phyloP scores from a whole-genome alignment of 1,284 basidiomycete genomes.

The Somion occarium region DNA sequence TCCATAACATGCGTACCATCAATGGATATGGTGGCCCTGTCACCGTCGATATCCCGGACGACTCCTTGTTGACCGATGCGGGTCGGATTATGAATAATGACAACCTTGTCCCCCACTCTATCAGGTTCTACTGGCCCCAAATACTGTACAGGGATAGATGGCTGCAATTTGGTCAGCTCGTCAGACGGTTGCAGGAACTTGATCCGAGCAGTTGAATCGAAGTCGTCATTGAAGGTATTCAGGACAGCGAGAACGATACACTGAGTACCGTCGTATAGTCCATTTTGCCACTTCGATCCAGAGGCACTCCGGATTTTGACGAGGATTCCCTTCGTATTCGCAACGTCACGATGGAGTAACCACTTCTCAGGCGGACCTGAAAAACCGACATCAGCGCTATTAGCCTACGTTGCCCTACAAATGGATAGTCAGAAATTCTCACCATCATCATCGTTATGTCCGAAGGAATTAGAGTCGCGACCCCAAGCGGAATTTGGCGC shows the following conservation, averaged over 20 bases:
- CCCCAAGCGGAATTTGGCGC: conserved; percentile 38
- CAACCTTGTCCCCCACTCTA: conserved; percentile 17
- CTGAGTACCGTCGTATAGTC: conserved; percentile 46
- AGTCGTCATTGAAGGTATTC: conserved; percentile 27
- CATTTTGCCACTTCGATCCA: conserved; percentile 41
- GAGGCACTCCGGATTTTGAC: conserved; percentile 44
- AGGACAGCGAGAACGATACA: conserved; percentile 39
- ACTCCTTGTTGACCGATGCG: conserved; percentile 21
- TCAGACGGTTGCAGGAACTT: conserved; percentile 21
- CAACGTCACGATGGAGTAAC: conserved; percentile 41
- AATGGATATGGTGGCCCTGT: conserved; percentile 1
- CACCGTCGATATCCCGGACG: conserved; percentile 9
- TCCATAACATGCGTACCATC: conserved; percentile 3
- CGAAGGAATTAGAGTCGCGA: conserved; percentile 4
- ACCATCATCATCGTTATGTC: conserved; percentile 1
- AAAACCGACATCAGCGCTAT: neutral
- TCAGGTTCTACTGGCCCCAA: conserved; percentile 26
- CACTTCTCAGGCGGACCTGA: conserved; percentile 31
- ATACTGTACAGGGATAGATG: conserved; percentile 26
- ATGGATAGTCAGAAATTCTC: conserved; percentile 5
- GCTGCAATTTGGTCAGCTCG: conserved; percentile 16
- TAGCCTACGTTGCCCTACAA: neutral
- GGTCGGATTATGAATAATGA: conserved; percentile 22
- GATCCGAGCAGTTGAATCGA: conserved; percentile 26
- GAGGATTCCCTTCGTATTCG: conserved; percentile 42